Percentiles rank a stretch among this genome's conserved stretches.
Conservation (phyloP, 192 early-diverging fungal genomes). For the Phycomyces nitens region DNA sequence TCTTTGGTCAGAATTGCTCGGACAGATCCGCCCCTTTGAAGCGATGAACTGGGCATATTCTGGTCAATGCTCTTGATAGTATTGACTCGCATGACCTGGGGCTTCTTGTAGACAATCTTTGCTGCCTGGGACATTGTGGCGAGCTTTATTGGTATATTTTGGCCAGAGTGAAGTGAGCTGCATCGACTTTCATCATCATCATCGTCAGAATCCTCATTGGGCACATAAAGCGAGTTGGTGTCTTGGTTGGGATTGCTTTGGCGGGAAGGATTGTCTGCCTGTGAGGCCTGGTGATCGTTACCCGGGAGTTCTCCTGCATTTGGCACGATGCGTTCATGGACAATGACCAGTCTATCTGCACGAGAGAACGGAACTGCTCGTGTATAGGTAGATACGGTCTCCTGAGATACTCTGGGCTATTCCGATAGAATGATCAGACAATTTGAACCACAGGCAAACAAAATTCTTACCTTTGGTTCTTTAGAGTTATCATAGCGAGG, state of each 20-base stretch:
- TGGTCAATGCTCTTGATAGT: constrained; percentile 16
- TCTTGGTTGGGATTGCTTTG: neutral
- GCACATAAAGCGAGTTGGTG: neutral
- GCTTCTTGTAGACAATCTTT: constrained; percentile 26
- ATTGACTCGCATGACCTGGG: constrained; percentile 36
- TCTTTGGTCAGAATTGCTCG: neutral
- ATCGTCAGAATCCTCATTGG: neutral
- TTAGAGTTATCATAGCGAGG: neutral
- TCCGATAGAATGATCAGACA: no score
- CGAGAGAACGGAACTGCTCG: no score
- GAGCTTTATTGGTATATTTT: neutral
- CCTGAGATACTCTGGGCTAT: no score
- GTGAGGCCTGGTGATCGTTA: no score
- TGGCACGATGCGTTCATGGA: no score
- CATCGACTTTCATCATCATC: constrained; percentile 10
- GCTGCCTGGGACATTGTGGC: constrained; percentile 16
- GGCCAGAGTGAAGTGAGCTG: constrained; percentile 4
- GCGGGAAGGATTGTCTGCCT: no score
- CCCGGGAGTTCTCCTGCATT: no score
- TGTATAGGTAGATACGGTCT: no score
- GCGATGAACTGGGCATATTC: neutral
- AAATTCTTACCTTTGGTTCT: neutral
- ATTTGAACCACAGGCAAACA: no score
- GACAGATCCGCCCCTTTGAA: neutral
- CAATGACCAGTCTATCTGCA: no score